Evolutionary conservation across 1,284 basidiomycete species (phyloP).

Genomic region (Puccinia hordei): DNA sequence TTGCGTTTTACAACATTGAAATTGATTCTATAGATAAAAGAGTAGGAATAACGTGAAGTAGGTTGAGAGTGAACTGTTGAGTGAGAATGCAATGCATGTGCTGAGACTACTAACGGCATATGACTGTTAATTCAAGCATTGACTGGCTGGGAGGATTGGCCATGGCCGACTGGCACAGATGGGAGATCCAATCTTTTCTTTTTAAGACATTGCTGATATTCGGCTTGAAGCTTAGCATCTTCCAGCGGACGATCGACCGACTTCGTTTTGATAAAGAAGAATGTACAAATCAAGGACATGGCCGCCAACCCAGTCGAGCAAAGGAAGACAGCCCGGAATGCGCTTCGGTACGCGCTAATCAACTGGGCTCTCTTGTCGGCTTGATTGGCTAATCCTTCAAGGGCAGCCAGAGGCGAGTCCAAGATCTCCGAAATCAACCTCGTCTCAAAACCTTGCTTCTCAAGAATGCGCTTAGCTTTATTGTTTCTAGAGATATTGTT

Average conservation of each 20-base stretch:
- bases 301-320: not conserved
- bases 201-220: not conserved
- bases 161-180: not conserved
- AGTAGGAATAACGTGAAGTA: too few species aligned
- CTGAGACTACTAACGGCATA: too few species aligned
- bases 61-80: too few species aligned
- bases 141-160: not conserved
- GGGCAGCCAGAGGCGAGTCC: not conserved
- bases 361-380: not conserved
- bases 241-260: conserved; percentile 4
- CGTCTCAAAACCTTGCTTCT: not conserved
- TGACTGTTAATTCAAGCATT: not conserved
- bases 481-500: not conserved
- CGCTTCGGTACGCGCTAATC: not conserved
- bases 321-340: conserved; percentile 7
- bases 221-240: conserved; percentile 8
- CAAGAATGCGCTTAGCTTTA: not conserved
- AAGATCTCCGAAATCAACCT: not conserved
- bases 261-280: conserved; percentile 3
- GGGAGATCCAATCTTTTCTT: not conserved
- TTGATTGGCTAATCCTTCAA: not conserved
- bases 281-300: not conserved
- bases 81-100: too few species aligned
- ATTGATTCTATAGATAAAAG: too few species aligned
- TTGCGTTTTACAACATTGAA: not conserved